Percentiles rank a stretch among this genome's conserved stretches.
These are phyloP conservation scores for Meyerozyma guilliermondii DNA, from an alignment of 1,139 yeast species.

Conservation along the genomic window DNA sequence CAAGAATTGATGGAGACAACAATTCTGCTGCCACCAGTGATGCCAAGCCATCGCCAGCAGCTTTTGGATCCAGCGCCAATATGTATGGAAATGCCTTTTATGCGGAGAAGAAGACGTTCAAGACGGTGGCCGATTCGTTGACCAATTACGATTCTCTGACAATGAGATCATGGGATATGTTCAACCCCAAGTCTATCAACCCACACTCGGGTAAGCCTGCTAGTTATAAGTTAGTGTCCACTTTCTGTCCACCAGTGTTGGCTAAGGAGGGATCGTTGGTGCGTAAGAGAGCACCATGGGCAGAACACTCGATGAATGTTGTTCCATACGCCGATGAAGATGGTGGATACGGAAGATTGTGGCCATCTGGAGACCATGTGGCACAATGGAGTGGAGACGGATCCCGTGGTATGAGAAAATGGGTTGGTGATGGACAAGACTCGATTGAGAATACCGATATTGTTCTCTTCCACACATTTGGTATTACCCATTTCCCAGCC, in stretches of 20 bases:
- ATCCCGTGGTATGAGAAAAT: slow-evolving; percentile 60
- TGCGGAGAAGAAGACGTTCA: slow-evolving; percentile 57
- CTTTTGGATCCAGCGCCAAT: slow-evolving; percentile 62
- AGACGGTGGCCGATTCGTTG: slow-evolving; percentile 63
- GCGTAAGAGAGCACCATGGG: slow-evolving; percentile 80
- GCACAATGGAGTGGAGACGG: slow-evolving; percentile 81
- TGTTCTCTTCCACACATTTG: slow-evolving; percentile 74
- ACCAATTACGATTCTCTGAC: slow-evolving; percentile 58
- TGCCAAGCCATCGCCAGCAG: slow-evolving; percentile 53
- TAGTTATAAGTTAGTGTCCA: slow-evolving; percentile 73
- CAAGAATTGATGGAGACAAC: slow-evolving; percentile 74
- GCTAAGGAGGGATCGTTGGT: slow-evolving; percentile 74
- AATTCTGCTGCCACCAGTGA: slow-evolving; percentile 72
- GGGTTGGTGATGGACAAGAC: slow-evolving; percentile 67
- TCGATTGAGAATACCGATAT: slow-evolving; percentile 64
- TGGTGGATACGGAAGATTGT: slow-evolving; percentile 50
- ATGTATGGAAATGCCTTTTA: slow-evolving; percentile 71
- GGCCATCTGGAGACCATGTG: slow-evolving; percentile 78
- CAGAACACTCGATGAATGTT: slow-evolving; percentile 60
- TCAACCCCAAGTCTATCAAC: slow-evolving; percentile 63
- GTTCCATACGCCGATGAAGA: slow-evolving; percentile 60
- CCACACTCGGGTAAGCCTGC: slow-evolving; percentile 71
- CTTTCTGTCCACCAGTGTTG: slow-evolving; percentile 66
- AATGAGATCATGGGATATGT: slow-evolving; percentile 74
- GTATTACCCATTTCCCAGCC: slow-evolving; percentile 81